phyloP scores from a whole-genome alignment of 1,284 basidiomycete genomes.

The Trametes pubescens region DNA sequence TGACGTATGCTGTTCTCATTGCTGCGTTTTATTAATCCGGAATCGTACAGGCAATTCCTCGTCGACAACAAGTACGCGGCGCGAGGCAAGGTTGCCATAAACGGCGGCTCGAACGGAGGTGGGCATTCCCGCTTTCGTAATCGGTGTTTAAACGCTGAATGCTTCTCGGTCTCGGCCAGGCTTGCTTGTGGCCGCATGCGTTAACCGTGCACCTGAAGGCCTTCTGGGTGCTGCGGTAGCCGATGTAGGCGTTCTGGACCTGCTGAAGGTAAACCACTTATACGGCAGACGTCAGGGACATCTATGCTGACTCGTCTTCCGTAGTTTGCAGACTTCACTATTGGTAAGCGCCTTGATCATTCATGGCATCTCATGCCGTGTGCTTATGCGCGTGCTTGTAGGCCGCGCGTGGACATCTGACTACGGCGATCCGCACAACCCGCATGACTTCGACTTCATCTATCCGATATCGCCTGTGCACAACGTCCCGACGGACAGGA shows the following conservation, averaged over 20 bases:
- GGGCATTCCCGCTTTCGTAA: slow-evolving; percentile 25
- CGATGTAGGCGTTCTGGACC: slow-evolving; percentile 84
- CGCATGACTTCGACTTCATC: slow-evolving; percentile 86
- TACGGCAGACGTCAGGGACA: background rate
- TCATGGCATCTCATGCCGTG: background rate
- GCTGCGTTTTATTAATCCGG: slow-evolving; percentile 3
- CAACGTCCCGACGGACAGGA: slow-evolving; percentile 68
- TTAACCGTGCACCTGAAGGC: slow-evolving; percentile 81
- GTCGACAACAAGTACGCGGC: slow-evolving; percentile 76
- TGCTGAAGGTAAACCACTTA: slow-evolving; percentile 65
- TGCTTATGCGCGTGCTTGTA: slow-evolving; percentile 30
- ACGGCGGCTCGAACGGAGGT: slow-evolving; percentile 84
- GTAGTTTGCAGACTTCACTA: slow-evolving; percentile 81
- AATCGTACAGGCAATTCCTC: slow-evolving; percentile 64
- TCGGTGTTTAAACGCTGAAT: background rate
- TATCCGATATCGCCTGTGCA: slow-evolving; percentile 81
- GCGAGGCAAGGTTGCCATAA: slow-evolving; percentile 79
- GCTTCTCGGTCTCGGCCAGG: slow-evolving; percentile 50
- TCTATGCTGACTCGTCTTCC: background rate
- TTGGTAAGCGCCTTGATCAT: slow-evolving; percentile 52
- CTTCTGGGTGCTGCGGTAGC: slow-evolving; percentile 83
- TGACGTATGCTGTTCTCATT: background rate
- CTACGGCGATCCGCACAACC: slow-evolving; percentile 81
- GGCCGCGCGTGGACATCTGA: slow-evolving; percentile 84
- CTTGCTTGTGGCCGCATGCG: slow-evolving; percentile 80